phyloP scores from a whole-genome alignment of 2,329 filamentous ascomycete species.

The Aureobasidium vineae region DNA sequence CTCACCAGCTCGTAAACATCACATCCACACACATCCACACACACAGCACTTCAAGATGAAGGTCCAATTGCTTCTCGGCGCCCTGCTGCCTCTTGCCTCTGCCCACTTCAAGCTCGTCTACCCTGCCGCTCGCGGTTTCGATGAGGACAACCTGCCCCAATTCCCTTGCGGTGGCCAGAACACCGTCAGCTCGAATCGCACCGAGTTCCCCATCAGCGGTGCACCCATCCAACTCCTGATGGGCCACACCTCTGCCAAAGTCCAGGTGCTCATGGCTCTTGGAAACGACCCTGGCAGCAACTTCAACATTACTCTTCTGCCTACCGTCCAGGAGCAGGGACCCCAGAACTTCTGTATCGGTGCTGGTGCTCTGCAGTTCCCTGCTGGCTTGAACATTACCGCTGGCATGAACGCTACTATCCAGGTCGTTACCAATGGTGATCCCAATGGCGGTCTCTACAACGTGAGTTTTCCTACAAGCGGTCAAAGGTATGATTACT shows the following conservation, averaged over 20 bases:
- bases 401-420: slow-evolving; percentile 65
- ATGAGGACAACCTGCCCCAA: slow-evolving; percentile 47
- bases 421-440: slow-evolving; percentile 66
- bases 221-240: slow-evolving; percentile 54
- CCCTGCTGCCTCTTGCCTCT: slow-evolving; percentile 47
- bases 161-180: slow-evolving; percentile 55
- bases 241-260: slow-evolving; percentile 52
- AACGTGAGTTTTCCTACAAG: slow-evolving; percentile 45
- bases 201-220: slow-evolving; percentile 49
- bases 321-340: slow-evolving; percentile 59
- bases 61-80: slow-evolving; percentile 38
- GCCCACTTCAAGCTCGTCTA: slow-evolving; percentile 59
- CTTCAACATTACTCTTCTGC: slow-evolving; percentile 68
- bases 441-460: slow-evolving; percentile 62
- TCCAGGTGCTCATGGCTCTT: slow-evolving; percentile 55
- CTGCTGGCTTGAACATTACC: slow-evolving; percentile 50
- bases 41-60: slow-evolving; percentile 34
- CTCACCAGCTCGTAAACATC: neutral
- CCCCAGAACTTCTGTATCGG: slow-evolving; percentile 66
- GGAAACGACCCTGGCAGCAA: slow-evolving; percentile 55
- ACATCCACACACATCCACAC: neutral
- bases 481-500: neutral
- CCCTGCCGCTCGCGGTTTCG: slow-evolving; percentile 52
- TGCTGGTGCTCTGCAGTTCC: slow-evolving; percentile 51
- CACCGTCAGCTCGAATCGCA: slow-evolving; percentile 46